Conservation (phyloP, 2,329 filamentous ascomycete species). For the Mollisiaceae sp. region DNA sequence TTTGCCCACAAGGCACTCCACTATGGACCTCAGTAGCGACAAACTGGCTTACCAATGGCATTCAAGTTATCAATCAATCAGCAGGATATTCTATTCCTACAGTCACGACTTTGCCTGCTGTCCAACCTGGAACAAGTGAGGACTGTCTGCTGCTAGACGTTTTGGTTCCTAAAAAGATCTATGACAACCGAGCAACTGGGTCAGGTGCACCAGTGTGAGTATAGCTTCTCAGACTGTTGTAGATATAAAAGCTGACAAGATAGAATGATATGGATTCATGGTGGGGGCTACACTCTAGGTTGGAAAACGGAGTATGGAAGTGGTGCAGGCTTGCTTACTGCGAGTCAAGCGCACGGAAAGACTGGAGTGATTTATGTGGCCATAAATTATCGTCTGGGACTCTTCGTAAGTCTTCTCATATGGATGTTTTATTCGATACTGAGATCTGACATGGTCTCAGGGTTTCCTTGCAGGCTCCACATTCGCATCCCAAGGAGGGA, state of each 20-base stretch:
- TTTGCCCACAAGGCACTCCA: slow-evolving; percentile 46
- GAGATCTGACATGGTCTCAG: slow-evolving; percentile 13
- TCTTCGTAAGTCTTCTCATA: slow-evolving; percentile 33
- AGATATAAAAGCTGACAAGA: slow-evolving; percentile 23
- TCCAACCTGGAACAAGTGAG: slow-evolving; percentile 40
- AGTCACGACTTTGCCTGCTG: slow-evolving; percentile 20
- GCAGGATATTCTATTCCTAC: slow-evolving; percentile 23
- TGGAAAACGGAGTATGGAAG: slow-evolving; percentile 46
- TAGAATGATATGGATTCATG: slow-evolving; percentile 56
- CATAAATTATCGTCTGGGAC: slow-evolving; percentile 44
- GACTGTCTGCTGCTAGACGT: slow-evolving; percentile 57
- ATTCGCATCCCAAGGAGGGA: slow-evolving; percentile 47
- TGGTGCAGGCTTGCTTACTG: slow-evolving; percentile 46
- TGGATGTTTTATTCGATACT: not conserved
- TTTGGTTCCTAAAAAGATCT: slow-evolving; percentile 47
- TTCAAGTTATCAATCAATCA: slow-evolving; percentile 18
- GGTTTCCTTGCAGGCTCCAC: slow-evolving; percentile 47
- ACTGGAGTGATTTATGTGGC: slow-evolving; percentile 43
- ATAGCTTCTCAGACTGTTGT: not conserved
- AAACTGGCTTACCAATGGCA: slow-evolving; percentile 49
- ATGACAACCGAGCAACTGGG: slow-evolving; percentile 25
- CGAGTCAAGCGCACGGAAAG: slow-evolving; percentile 37
- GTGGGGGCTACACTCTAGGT: slow-evolving; percentile 51
- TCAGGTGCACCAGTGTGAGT: slow-evolving; percentile 28
- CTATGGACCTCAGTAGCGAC: slow-evolving; percentile 44